These are phyloP conservation scores for Penicillium samsonianum DNA, from an alignment of 495 filamentous ascomycete genomes.

Conservation along the genomic window DNA sequence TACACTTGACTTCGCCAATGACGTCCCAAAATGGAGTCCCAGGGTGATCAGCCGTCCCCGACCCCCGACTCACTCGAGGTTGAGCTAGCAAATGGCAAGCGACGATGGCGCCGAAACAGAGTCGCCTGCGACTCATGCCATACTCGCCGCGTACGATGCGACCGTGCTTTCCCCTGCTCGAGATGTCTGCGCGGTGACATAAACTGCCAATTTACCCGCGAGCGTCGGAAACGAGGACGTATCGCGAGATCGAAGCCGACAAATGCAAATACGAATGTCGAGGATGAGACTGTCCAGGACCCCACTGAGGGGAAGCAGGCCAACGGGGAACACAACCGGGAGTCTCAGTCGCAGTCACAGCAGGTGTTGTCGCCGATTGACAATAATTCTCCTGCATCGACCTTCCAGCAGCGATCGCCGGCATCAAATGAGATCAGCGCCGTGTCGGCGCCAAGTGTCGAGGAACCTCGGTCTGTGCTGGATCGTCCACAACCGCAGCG, in stretches of 20 bases:
- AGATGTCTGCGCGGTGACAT: constrained; percentile 47
- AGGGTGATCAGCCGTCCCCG: constrained; percentile 30
- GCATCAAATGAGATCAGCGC: constrained; percentile 36
- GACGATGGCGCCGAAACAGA: constrained; percentile 49
- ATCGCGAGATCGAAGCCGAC: constrained; percentile 38
- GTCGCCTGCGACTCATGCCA: constrained; percentile 52
- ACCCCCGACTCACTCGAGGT: constrained; percentile 30
- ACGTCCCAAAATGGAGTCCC: constrained; percentile 42
- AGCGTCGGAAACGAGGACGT: constrained; percentile 48
- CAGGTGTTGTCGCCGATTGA: constrained; percentile 24
- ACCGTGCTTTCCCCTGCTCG: constrained; percentile 50
- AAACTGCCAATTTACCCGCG: constrained; percentile 48
- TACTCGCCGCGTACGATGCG: constrained; percentile 49
- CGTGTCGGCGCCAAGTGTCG: constrained; percentile 37
- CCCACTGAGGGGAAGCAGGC: constrained; percentile 15
- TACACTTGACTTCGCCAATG: constrained; percentile 21
- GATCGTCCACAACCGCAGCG: constrained; percentile 24
- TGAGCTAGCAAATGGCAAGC: constrained; percentile 41
- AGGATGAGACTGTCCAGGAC: not conserved
- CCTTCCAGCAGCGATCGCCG: constrained; percentile 34
- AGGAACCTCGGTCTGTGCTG: constrained; percentile 30
- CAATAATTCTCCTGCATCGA: constrained; percentile 34
- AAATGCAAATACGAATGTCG: not conserved
- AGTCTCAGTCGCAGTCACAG: not conserved
- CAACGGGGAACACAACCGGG: constrained; percentile 17